Percentiles rank a stretch among this genome's conserved stretches.
Conservation (phyloP, 306 rosid species). For the Gleditsia sinensis region DNA sequence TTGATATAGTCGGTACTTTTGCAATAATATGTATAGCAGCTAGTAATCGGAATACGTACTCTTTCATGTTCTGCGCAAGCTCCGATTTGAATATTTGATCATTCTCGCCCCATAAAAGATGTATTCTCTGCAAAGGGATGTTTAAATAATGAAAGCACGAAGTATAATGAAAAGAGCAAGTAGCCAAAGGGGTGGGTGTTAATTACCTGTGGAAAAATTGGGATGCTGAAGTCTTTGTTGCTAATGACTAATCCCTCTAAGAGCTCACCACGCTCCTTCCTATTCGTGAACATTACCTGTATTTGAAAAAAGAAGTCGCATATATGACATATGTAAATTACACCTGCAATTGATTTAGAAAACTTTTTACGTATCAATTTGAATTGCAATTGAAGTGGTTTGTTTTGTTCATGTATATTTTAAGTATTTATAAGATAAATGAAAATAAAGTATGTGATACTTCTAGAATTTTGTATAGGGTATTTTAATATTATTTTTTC, state of each 20-base stretch:
- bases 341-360: no score
- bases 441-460: no score
- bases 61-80: conserved; percentile 59
- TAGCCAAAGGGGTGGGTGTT: not conserved
- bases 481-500: no score
- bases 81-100: conserved; percentile 62
- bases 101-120: conserved; percentile 77
- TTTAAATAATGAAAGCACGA: not conserved
- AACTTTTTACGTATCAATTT: no score
- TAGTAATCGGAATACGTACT: conserved; percentile 46
- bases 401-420: no score
- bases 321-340: no score
- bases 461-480: no score
- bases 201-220: conserved; percentile 60
- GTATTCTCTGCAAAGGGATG: conserved; percentile 50
- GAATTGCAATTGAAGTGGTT: no score
- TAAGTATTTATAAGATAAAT: no score
- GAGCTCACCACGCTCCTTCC: conserved; percentile 74
- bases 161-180: not conserved
- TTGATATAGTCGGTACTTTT: no score
- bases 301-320: no score
- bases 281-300: conserved; percentile 72
- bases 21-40: no score
- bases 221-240: conserved; percentile 52
- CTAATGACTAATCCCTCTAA: conserved; percentile 51